phyloP scores from a whole-genome alignment of 2,329 filamentous ascomycete genomes.

The Aureobasidium sp. region DNA sequence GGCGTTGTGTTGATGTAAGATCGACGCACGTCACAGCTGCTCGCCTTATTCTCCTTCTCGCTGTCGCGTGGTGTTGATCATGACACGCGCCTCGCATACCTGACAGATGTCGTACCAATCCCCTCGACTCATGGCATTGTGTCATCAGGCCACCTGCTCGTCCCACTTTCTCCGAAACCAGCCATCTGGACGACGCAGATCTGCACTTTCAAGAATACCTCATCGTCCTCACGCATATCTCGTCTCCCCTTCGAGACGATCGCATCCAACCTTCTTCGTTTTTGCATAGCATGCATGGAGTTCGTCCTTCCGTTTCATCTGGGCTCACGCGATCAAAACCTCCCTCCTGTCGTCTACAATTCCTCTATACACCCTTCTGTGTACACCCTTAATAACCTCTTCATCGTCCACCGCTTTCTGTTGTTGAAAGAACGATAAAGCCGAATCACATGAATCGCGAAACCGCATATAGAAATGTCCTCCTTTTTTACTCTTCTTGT shows the following conservation, averaged over 20 bases:
- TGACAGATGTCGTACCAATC: neutral
- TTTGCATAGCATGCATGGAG: neutral
- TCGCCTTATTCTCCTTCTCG: neutral
- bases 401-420: neutral
- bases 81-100: neutral
- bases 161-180: neutral
- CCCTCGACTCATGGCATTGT: neutral
- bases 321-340: neutral
- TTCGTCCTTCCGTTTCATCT: neutral
- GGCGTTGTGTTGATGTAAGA: constrained; percentile 1
- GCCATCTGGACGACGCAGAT: neutral
- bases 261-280: neutral
- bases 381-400: neutral
- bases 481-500: neutral
- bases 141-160: neutral
- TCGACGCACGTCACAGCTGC: neutral
- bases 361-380: neutral
- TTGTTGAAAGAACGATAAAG: neutral
- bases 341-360: neutral
- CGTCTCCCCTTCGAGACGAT: neutral
- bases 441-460: neutral
- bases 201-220: neutral
- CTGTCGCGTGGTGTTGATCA: neutral
- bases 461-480: constrained; percentile 4
- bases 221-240: neutral